A percentile compares a stretch with the other conserved stretches of the same genome.
phyloP scores from a whole-genome alignment of 805 yeast species.

The Metschnikowia baotianmanensis region DNA sequence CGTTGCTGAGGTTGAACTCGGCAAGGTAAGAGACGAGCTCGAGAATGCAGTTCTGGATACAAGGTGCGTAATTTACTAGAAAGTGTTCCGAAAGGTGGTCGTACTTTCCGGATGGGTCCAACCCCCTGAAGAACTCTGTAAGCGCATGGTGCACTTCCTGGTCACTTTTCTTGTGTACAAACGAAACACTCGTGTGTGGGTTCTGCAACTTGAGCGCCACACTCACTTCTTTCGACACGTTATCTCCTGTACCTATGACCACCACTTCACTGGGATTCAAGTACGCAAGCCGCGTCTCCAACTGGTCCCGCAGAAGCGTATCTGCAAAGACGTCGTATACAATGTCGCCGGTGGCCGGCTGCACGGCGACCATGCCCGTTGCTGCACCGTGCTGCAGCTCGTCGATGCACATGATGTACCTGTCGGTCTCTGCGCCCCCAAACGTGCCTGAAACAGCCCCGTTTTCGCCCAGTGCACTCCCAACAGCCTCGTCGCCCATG shows the following conservation, averaged over 20 bases:
- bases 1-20: constrained; percentile 59
- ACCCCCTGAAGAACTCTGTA: constrained; percentile 25
- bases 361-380: constrained; percentile 55
- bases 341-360: constrained; percentile 74
- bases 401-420: constrained; percentile 46
- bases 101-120: constrained; percentile 19
- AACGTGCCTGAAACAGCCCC: constrained; percentile 4
- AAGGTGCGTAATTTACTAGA: constrained; percentile 18
- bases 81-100: constrained; percentile 25
- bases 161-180: constrained; percentile 1
- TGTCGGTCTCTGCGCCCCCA: constrained; percentile 31
- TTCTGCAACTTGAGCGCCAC: constrained; percentile 20
- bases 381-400: constrained; percentile 17
- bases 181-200: constrained; percentile 11
- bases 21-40: constrained; percentile 53
- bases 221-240: constrained; percentile 32
- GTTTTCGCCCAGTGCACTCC: not conserved
- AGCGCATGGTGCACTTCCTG: constrained; percentile 17
- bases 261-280: constrained; percentile 77
- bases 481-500: constrained; percentile 51
- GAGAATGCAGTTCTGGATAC: constrained; percentile 38
- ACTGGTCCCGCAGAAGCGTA: constrained; percentile 49
- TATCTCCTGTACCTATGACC: constrained; percentile 33
- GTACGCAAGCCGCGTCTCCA: constrained; percentile 73
- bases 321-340: constrained; percentile 71